These are phyloP conservation scores for Fusarium subtropicale DNA, from an alignment of 2,329 filamentous ascomycete genomes.

Conservation along the genomic window DNA sequence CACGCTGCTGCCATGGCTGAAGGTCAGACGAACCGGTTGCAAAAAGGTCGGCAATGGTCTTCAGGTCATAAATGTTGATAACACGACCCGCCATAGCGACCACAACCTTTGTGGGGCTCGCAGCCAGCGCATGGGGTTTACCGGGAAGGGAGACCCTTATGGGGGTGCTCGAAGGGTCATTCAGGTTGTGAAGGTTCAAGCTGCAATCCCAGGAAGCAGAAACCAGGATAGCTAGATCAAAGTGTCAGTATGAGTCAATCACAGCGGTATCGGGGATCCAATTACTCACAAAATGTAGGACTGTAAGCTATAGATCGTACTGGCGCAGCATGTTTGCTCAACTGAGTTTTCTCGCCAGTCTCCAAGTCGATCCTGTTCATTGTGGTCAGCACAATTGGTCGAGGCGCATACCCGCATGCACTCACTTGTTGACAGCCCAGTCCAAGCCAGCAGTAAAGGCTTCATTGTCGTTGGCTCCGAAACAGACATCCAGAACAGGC, in stretches of 20 bases:
- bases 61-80: constrained; percentile 94
- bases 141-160: constrained; percentile 78
- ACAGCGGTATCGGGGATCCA: not conserved
- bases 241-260: constrained; percentile 29
- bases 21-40: constrained; percentile 60
- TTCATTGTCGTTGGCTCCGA: constrained; percentile 83
- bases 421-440: constrained; percentile 81
- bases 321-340: constrained; percentile 82
- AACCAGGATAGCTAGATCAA: constrained; percentile 73
- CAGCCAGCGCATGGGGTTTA: constrained; percentile 89
- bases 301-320: constrained; percentile 89
- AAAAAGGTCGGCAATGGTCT: constrained; percentile 69
- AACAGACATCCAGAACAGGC: constrained; percentile 91
- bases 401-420: constrained; percentile 7
- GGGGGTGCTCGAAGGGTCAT: constrained; percentile 63
- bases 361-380: constrained; percentile 71
- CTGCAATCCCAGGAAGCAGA: constrained; percentile 95
- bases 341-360: constrained; percentile 76
- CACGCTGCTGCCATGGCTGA: constrained; percentile 90
- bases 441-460: constrained; percentile 90
- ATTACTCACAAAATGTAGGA: constrained; percentile 70
- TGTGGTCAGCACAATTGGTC: constrained; percentile 25
- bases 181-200: constrained; percentile 82
- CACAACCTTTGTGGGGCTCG: constrained; percentile 83
- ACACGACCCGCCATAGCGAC: constrained; percentile 95